Evolutionary conservation across 805 yeast genomes (phyloP).

Genomic region (Teunomyces barrocoloradensis): DNA sequence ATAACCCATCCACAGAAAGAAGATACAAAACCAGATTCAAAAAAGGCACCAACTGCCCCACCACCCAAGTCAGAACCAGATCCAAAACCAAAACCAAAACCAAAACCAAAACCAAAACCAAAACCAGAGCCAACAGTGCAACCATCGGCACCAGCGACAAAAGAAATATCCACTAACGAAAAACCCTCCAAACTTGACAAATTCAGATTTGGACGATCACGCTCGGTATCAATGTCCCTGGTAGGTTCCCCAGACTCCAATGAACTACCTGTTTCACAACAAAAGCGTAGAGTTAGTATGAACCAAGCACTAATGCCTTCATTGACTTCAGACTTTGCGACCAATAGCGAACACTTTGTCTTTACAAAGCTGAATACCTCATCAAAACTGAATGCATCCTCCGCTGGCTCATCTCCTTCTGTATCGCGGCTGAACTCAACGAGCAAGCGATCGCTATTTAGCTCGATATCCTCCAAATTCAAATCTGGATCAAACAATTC

Average conservation of each 20-base stretch:
- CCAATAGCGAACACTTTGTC: background rate
- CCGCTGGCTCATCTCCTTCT: conserved; percentile 10
- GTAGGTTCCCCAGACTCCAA: conserved; percentile 6
- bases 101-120: too few relatives aligned
- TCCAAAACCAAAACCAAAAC: too few relatives aligned
- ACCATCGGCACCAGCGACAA: background rate
- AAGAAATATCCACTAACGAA: conserved; percentile 1
- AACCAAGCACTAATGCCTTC: background rate
- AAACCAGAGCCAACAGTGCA: too few relatives aligned
- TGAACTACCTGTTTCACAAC: background rate
- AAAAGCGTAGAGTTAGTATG: conserved; percentile 12
- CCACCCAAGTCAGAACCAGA: background rate
- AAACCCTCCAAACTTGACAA: conserved; percentile 19
- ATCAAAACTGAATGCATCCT: background rate
- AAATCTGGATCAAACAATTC: conserved; percentile 15
- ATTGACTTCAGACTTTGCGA: background rate
- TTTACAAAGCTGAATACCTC: conserved; percentile 1
- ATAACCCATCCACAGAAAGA: background rate
- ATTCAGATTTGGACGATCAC: conserved; percentile 24
- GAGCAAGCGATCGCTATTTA: conserved; percentile 29
- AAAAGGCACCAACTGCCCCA: background rate
- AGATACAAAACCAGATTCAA: background rate
- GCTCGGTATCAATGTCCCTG: conserved; percentile 21
- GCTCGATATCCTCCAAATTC: conserved; percentile 41
- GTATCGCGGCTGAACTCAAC: conserved; percentile 16